Base-by-base conservation (phyloP, 2,329 filamentous ascomycete species). In the Paramyrothecium sp. region DNA sequence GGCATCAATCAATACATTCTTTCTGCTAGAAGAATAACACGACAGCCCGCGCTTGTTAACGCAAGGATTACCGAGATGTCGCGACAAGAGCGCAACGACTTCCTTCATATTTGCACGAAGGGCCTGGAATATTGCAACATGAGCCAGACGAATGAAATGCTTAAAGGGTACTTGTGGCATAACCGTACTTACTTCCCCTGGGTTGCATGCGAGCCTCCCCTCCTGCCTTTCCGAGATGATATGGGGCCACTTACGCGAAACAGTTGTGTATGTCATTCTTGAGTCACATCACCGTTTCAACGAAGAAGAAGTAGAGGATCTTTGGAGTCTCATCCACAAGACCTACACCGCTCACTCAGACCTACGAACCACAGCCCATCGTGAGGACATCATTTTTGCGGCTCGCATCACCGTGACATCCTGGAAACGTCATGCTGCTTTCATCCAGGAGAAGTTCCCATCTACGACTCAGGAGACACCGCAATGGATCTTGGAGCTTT, bases 241-340 rank as follows among this genome's bases (percentile, higher is more conserved):
- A 30, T 30, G 26, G 5, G 10, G 4, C 4, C 26, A 20, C 51
- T 20, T 20, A 20, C 19, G 3, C 10, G 47, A 22, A 13, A 11
- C 53, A 54, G 53, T 54, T 22, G 22, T 54, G 3, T 54, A 54
- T 30, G 22, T 54, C n/a, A 46, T 54, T 30, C 53, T 54, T 10
- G 53, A 54, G 22, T 34, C 53, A 21, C 30, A 47, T n/a, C 41
- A 54, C n/a, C 53, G 53, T 3, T 54, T 11, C 8, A 41, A 54
- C 13, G 20, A 54, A 21, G 53, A 21, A 10, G 38, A 19, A 12
- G 34, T 54, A 7, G 8, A 23, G n/a, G 22, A 46, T 11, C 41
- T 54, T 34, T 54, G 53, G 53, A 13, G 3, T 4, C 19, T 33
- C 19, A 54, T 54, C 19, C 11, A 44, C 16, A 17, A 26, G 8